Evolutionary conservation across 257 asterid species (phyloP), one percentile per base, ranked within the genome.

Genomic region (Capsicum pubescens): DNA sequence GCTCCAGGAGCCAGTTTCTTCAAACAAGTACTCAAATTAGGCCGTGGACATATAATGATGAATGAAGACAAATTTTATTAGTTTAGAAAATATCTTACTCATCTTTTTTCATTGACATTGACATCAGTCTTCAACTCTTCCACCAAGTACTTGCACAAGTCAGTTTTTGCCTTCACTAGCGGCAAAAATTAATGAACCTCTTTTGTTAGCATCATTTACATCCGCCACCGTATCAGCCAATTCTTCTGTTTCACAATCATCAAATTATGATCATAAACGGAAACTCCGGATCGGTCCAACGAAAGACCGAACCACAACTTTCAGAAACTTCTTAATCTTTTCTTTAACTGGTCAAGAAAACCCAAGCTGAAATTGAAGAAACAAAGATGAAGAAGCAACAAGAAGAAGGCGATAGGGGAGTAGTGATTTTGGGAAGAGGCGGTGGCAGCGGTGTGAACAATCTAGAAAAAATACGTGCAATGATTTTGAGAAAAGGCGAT

Each of bases 111-210:
- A n/a, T n/a, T n/a, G n/a, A n/a, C 32, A 26, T 26, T 26, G 32
- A 26, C 32, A 26, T 26, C 32, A 26, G 32, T 26, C 32, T 26
- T 26, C 32, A 26, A 26, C 32, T 26, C 32, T 26, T 26, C 32
- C 32, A 26, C 32, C 32, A 26, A 26, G 32, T 26, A 1, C 32
- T 26, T 26, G 32, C 32, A 26, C 32, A 26, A 26, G 32, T 93
- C 97, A 80, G 86, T 87, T 90, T 90, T 94, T 93, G 15, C 98
- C 99, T 81, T 96, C 98, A 85, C 94, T 90, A 52, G 98, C 97
- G 44, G 99, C 95, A 88, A 96, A 96, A 79, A 91, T 92, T 83
- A 96, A 89, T 56, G 98, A 95, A 84, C 97, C 98, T 91, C 98
- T 90, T 87, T 94, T 91, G 84, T 96, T 90, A 57, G 97, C 97